Percentiles rank a stretch among this genome's conserved stretches.
Evolutionary conservation across 208 protist species (phyloP).

Genomic region (Leishmania martiniquensis): DNA sequence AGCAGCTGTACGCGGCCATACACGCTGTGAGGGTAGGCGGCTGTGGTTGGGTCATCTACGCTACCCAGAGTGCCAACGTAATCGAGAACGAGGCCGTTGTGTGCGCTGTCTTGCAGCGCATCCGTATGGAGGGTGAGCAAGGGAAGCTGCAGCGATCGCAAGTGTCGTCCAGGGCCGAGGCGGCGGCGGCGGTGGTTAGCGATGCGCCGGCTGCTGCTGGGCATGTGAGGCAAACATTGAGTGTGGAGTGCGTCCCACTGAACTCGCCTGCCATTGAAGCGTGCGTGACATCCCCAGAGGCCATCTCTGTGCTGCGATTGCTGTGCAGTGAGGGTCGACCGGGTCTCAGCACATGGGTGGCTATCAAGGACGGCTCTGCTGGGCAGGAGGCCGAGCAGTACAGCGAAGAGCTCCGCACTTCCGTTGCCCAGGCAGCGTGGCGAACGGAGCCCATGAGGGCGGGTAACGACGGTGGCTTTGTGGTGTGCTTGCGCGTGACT

Average conservation of each 20-base stretch:
- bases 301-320: constrained; percentile 12
- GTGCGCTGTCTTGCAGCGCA: constrained; percentile 54
- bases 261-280: not conserved
- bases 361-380: constrained; percentile 48
- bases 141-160: not conserved
- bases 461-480: constrained; percentile 52
- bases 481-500: constrained; percentile 48
- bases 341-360: constrained; percentile 54
- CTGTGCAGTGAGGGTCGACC: constrained; percentile 25
- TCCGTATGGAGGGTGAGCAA: constrained; percentile 8
- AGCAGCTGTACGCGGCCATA: constrained; percentile 44
- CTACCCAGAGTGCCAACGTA: constrained; percentile 94
- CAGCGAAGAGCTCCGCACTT: constrained; percentile 27
- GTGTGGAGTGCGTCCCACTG: constrained; percentile 39
- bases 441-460: constrained; percentile 38
- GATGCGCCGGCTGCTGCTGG: not conserved
- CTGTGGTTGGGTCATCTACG: constrained; percentile 89
- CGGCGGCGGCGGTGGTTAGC: not conserved
- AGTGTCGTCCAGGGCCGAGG: not conserved
- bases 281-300: constrained; percentile 10
- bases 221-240: not conserved
- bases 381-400: constrained; percentile 44
- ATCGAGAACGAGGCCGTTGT: constrained; percentile 96
- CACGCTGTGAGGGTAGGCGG: not conserved
- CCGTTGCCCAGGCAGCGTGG: constrained; percentile 52